Base-by-base conservation (phyloP, 768 basidiomycete genomes). In the Tricholoma terreum region DNA sequence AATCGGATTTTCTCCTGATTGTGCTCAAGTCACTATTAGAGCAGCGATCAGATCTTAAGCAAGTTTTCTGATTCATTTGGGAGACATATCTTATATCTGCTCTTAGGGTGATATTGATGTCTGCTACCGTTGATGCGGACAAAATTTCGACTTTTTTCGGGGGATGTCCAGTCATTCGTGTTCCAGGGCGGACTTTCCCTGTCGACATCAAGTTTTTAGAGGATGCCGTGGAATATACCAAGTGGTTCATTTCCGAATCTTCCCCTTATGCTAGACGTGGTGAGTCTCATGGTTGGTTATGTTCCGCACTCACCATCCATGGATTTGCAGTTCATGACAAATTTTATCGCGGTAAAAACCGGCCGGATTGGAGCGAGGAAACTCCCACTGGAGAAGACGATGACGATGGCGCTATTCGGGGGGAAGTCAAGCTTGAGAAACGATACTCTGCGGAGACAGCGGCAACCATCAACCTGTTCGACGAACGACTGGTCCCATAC, bases 1-100 rank as follows among this genome's bases (percentile, higher is more conserved):
- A 99, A 68, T 95, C 93, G 0, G 96, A 98, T 71, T 99, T 99
- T 74, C 80, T 99, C 31, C 77, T 99, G 31, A 93, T 98, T 62
- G 92, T 98, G 5, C 79, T 99, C 53, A 94, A 92, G 71, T 86
- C 90, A 14, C 74, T 98, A 33, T 71, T 97, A 52, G 73, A 80
- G 54, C 83, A 87, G 60, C 81, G 92, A 22, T 81, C 86, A 50
- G 86, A 96, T 63, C 76, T 99, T n/a, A 95, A 91, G 94, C 90
- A 61, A 57, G 77, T 49, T 31, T 8, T 31, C 22, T 68, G 6
- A 35, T 34, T 15, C 11, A 27, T 10, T 36, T 45, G 31, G 46
- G 17, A 51, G 17, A 15, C 17, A n/a, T 35, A 14, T 31, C 38
- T 55, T 50, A 60, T 58, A 35, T 46, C 30, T 9, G 48, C 15